These are phyloP conservation scores for Hypoxylon crocopeplum DNA, from an alignment of 495 filamentous ascomycete species.

Conservation along the genomic window DNA sequence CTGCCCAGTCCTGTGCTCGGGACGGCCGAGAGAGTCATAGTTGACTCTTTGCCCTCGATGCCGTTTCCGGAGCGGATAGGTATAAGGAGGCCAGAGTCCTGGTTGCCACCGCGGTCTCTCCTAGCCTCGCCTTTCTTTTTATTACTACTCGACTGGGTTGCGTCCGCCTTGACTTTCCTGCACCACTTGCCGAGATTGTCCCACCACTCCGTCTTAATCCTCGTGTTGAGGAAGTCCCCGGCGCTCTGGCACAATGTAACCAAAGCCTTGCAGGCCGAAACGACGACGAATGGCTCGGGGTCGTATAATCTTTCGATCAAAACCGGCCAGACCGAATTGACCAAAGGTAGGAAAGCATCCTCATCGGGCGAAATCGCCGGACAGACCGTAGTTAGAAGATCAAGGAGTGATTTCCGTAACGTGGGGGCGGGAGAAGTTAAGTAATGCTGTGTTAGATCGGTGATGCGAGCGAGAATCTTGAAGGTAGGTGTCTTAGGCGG, in stretches of 20 bases:
- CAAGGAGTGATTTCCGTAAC: conserved; percentile 77
- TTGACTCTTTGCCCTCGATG: conserved; percentile 15
- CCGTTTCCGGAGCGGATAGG: conserved; percentile 28
- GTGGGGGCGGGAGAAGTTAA: conserved; percentile 81
- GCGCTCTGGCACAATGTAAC: conserved; percentile 66
- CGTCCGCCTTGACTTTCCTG: conserved; percentile 40
- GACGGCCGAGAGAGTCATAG: conserved; percentile 6
- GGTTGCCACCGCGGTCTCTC: conserved; percentile 21
- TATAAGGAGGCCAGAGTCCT: conserved; percentile 37
- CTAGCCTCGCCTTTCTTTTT: conserved; percentile 46
- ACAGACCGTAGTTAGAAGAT: conserved; percentile 71
- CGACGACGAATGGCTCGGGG: conserved; percentile 74
- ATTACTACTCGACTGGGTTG: conserved; percentile 42
- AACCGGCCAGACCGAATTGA: conserved; percentile 89
- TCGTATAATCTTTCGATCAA: conserved; percentile 75
- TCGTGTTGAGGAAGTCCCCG: conserved; percentile 78
- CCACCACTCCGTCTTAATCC: conserved; percentile 75
- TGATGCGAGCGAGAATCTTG: conserved; percentile 70
- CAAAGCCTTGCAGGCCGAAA: conserved; percentile 71
- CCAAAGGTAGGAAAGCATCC: conserved; percentile 81
- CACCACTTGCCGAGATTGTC: conserved; percentile 56
- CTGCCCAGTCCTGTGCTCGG: conserved; percentile 49
- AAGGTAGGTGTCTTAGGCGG: conserved; percentile 62
- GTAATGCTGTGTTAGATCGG: conserved; percentile 78
- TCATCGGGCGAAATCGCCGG: conserved; percentile 75